These are phyloP conservation scores for Circinella umbellata DNA, from an alignment of 371 early-diverging fungal species.

Conservation along the genomic window DNA sequence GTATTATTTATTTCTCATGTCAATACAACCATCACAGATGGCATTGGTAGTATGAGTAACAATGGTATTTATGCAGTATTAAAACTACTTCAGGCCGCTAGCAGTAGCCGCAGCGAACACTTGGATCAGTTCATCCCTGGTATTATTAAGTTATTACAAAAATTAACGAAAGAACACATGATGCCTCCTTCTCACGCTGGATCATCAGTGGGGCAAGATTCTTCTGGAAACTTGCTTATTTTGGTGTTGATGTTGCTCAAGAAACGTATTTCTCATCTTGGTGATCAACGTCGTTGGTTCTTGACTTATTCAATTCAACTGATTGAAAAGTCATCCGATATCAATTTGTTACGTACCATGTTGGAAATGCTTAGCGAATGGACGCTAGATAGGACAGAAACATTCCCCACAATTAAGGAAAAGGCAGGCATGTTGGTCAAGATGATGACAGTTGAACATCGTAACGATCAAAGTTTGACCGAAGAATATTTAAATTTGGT, in stretches of 20 bases:
- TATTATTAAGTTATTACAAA: constrained; percentile 82
- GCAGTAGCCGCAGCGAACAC: constrained; percentile 68
- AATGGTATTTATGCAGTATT: constrained; percentile 75
- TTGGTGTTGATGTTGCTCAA: constrained; percentile 79
- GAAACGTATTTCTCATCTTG: constrained; percentile 76
- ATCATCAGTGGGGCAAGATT: constrained; percentile 40
- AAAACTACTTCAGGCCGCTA: constrained; percentile 75
- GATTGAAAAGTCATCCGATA: constrained; percentile 81
- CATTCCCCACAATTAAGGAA: constrained; percentile 96
- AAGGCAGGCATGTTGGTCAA: constrained; percentile 89
- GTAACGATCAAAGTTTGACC: constrained; percentile 67
- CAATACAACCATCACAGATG: constrained; percentile 68
- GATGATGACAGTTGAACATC: constrained; percentile 84
- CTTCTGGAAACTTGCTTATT: constrained; percentile 66
- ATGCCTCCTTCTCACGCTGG: constrained; percentile 32
- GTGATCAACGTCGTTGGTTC: constrained; percentile 89
- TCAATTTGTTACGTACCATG: constrained; percentile 73
- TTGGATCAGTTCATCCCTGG: constrained; percentile 76
- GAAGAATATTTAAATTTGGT: constrained; percentile 89
- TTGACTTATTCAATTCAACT: constrained; percentile 81
- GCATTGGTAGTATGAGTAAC: constrained; percentile 61
- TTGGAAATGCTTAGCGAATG: constrained; percentile 88
- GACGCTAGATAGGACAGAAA: constrained; percentile 78
- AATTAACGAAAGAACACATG: constrained; percentile 82
- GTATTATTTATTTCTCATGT: constrained; percentile 60